Base-by-base conservation (phyloP, 768 basidiomycete species). In the Leucocoprinus sp. region DNA sequence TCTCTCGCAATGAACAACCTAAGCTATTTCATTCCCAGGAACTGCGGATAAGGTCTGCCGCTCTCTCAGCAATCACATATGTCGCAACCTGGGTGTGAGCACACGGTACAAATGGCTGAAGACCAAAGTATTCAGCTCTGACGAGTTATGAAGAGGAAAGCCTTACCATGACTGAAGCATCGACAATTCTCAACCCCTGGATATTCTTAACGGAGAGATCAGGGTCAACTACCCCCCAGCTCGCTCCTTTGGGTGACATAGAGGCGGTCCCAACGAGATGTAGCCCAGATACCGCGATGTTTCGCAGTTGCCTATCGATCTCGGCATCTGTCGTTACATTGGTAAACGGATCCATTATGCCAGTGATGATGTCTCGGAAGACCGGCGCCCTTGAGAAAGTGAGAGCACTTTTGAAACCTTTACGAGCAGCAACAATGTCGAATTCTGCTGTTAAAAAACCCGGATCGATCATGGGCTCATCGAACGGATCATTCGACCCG, bases 141-240 rank as follows among this genome's bases (percentile, higher is more conserved):
- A 31, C 31, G 6, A 11, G n/a, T 31, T 14, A n/a, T 31, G 22
- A 21, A 35, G n/a, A 8, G 22, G 12, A 33, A 35, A 38, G 49
- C 62, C 24, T 42, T 42, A 64, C 67, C 50, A 62, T 50, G 45
- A 59, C 55, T 12, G 65, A 66, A 5, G 63, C 63, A 54, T 71
- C 67, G 5, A 71, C 63, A 15, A 70, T 52, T 4, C 69, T 56
- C 42, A 70, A 45, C 6, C 63, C 67, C 6, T 33, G 31, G 1
- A 60, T 56, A 1, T 60, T 60, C 50, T 70, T 69, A 1, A 70
- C 62, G 26, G 39, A 50, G 28, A 71, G 50, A 50, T 68, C 58
- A 9, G 67, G 60, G 50, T 68, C 60, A 3, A 68, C 61, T 9
- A 67, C 69, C 2, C 67, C 68, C 11, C 38, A 57, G 4, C 45